Evolutionary conservation across 495 filamentous ascomycete genomes (phyloP).

Genomic region (Neurospora cerealis): DNA sequence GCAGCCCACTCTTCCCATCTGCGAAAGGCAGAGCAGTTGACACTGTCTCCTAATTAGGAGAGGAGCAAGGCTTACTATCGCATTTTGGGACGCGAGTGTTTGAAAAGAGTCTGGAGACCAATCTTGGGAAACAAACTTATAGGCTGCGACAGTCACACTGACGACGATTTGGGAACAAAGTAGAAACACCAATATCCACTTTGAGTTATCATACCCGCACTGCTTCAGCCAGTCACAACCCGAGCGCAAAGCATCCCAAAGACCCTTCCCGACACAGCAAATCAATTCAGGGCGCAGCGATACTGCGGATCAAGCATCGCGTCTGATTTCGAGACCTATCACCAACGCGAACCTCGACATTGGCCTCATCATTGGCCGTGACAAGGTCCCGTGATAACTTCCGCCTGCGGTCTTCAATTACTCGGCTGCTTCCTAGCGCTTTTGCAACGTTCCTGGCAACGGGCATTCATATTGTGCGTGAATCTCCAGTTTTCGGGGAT

Average conservation of each 20-base stretch:
- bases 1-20: neutral
- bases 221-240: conserved; percentile 22
- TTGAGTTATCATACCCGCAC: conserved; percentile 2
- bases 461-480: neutral
- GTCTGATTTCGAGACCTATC: conserved; percentile 35
- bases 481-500: neutral
- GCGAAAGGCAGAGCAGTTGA: neutral
- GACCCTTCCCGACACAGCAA: conserved; percentile 25
- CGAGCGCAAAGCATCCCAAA: conserved; percentile 21
- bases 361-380: conserved; percentile 34
- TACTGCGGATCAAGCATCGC: conserved; percentile 27
- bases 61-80: neutral
- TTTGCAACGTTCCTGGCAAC: conserved; percentile 22
- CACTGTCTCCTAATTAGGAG: neutral
- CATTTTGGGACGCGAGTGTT: neutral
- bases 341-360: conserved; percentile 24
- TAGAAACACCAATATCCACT: conserved; percentile 12
- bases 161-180: conserved; percentile 1
- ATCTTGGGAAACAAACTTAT: conserved; percentile 13
- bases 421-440: conserved; percentile 23
- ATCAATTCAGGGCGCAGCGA: conserved; percentile 31
- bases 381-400: conserved; percentile 39
- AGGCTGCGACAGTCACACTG: conserved; percentile 13
- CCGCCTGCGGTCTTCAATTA: conserved; percentile 39
- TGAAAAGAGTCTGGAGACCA: conserved; percentile 5